A percentile compares a stretch with the other conserved stretches of the same genome.
Evolutionary conservation across 371 early-diverging fungal species (phyloP).

Genomic region (Choanephora cucurbitarum): DNA sequence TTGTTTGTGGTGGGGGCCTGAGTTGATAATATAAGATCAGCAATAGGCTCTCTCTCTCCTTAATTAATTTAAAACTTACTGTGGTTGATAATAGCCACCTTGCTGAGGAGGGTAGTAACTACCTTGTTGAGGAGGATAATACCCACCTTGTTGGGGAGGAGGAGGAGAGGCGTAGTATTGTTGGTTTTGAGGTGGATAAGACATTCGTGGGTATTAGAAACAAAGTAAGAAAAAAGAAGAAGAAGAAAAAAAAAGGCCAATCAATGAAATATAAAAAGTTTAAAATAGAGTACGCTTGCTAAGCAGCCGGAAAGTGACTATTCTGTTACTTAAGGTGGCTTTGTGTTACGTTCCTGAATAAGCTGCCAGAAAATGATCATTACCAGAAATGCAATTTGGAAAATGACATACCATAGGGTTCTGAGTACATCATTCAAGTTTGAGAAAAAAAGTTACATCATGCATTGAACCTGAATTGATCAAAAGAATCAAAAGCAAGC

Average conservation of each 20-base stretch:
- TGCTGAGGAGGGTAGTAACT: neutral
- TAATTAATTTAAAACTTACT: neutral
- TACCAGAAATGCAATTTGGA: no score
- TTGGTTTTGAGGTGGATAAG: neutral
- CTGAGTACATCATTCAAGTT: no score
- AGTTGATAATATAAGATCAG: neutral
- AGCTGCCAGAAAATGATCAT: no score
- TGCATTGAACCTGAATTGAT: no score
- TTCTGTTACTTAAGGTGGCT: no score
- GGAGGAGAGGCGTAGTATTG: neutral
- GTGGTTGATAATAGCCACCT: neutral
- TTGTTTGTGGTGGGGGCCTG: constrained; percentile 36
- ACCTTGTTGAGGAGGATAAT: neutral
- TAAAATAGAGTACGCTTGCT: neutral
- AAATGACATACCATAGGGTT: no score
- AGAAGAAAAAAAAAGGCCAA: neutral
- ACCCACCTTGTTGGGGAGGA: neutral
- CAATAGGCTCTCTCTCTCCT: neutral
- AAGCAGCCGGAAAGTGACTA: no score
- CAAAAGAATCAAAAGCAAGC: no score
- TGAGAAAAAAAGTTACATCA: no score
- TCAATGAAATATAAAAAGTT: neutral
- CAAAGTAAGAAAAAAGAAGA: neutral
- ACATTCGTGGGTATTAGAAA: neutral
- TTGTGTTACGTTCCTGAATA: no score